Conservation (phyloP, 495 filamentous ascomycete genomes). For the Parmelia sp. region DNA sequence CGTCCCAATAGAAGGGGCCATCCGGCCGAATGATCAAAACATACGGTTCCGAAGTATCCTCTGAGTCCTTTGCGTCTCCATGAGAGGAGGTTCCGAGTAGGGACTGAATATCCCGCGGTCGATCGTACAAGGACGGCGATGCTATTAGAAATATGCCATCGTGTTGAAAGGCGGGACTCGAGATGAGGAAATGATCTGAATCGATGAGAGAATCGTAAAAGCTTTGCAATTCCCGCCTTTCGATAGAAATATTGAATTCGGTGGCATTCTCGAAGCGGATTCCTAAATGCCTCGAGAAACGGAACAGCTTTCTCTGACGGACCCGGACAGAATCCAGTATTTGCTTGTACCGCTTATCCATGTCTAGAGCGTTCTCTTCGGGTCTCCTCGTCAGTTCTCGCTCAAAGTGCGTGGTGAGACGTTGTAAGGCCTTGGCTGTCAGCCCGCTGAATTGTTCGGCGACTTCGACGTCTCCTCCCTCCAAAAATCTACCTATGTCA, state of each 20-base stretch:
- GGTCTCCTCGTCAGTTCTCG: conserved; percentile 75
- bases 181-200: conserved; percentile 75
- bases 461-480: conserved; percentile 91
- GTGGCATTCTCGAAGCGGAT: conserved; percentile 93
- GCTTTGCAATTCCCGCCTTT: conserved; percentile 56
- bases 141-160: conserved; percentile 78
- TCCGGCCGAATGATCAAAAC: conserved; percentile 80
- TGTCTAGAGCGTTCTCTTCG: conserved; percentile 76
- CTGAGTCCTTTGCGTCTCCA: conserved; percentile 53
- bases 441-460: conserved; percentile 97
- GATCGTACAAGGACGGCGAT: conserved; percentile 66
- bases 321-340: conserved; percentile 92
- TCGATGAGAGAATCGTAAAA: conserved; percentile 77
- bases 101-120: conserved; percentile 71
- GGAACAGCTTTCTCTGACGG: conserved; percentile 79
- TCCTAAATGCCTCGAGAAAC: conserved; percentile 79
- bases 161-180: conserved; percentile 57
- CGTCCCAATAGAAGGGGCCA: conserved; percentile 70
- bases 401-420: conserved; percentile 85
- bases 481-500: conserved; percentile 77
- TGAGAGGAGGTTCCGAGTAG: conserved; percentile 86
- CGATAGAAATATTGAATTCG: conserved; percentile 78
- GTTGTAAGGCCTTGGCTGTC: conserved; percentile 81
- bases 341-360: conserved; percentile 95
- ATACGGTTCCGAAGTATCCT: conserved; percentile 71